Evolutionary conservation across 2,329 filamentous ascomycete species (phyloP).

Genomic region (Nemania bipapillata): DNA sequence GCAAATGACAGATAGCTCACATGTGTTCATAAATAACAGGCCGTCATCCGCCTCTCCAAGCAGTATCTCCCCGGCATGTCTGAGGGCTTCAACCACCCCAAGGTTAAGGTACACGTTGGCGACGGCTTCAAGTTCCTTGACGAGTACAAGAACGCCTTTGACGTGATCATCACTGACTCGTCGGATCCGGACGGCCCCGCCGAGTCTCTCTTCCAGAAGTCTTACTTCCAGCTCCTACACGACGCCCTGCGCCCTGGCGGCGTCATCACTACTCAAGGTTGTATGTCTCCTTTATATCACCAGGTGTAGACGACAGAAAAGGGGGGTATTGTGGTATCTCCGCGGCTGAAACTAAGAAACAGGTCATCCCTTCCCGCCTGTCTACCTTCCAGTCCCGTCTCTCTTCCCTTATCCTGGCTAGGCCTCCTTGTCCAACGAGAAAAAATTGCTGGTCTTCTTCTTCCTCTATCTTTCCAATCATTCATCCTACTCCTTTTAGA

Average conservation of each 20-base stretch:
- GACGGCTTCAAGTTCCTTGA: conserved; percentile 99
- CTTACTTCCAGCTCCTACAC: conserved; percentile 94
- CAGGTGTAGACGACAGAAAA: background rate
- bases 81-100: conserved; percentile 91
- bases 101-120: conserved; percentile 89
- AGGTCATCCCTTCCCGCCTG: conserved; percentile 37
- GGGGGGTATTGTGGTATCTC: conserved; percentile 24
- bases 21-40: conserved; percentile 58
- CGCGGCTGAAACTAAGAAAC: conserved; percentile 37
- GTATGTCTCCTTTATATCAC: conserved; percentile 81
- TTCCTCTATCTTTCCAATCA: background rate
- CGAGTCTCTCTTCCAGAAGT: conserved; percentile 96
- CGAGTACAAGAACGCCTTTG: conserved; percentile 96
- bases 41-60: conserved; percentile 98
- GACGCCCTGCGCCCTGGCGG: conserved; percentile 92
- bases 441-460: conserved; percentile 16
- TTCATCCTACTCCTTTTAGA: background rate
- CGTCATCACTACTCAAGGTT: conserved; percentile 99
- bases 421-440: conserved; percentile 4
- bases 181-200: conserved; percentile 97
- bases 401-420: conserved; percentile 13
- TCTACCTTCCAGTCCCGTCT: conserved; percentile 18
- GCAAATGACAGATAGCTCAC: background rate
- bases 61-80: conserved; percentile 96
- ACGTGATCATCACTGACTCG: conserved; percentile 99